Conservation (phyloP, 768 basidiomycete genomes). For the Pilatotrama ljubarskyi region DNA sequence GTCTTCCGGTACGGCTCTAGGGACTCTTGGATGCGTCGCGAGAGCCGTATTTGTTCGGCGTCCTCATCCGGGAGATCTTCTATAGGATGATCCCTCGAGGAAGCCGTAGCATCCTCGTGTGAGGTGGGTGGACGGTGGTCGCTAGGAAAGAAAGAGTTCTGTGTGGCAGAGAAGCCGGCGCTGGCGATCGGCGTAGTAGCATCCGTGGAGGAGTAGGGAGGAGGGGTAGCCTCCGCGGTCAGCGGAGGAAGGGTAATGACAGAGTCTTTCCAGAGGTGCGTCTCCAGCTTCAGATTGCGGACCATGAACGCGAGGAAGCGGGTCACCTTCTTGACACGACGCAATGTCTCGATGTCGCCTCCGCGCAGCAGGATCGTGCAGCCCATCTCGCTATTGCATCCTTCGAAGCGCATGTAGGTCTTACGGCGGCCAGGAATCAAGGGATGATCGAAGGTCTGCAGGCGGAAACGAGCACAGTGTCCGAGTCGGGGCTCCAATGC, state of each 20-base stretch:
- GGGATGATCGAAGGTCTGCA: constrained; percentile 93
- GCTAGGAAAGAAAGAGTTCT: constrained; percentile 6
- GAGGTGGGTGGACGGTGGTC: constrained; percentile 32
- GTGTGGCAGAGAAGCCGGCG: constrained; percentile 5
- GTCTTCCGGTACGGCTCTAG: constrained; percentile 83
- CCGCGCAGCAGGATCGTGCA: constrained; percentile 94
- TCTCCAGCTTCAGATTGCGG: constrained; percentile 91
- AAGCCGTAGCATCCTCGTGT: constrained; percentile 28
- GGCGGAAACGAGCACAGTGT: constrained; percentile 79
- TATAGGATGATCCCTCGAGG: constrained; percentile 15
- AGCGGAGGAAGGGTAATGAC: constrained; percentile 74
- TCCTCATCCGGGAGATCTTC: constrained; percentile 65
- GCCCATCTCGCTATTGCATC: constrained; percentile 89
- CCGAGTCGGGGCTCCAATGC: constrained; percentile 88
- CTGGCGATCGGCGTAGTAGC: constrained; percentile 15
- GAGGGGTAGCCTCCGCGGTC: constrained; percentile 64
- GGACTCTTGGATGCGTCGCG: constrained; percentile 76
- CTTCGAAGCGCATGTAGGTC: constrained; percentile 98
- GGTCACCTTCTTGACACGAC: constrained; percentile 88
- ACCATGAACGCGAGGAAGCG: constrained; percentile 91
- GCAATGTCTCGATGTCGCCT: constrained; percentile 75
- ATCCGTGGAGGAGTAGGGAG: constrained; percentile 26
- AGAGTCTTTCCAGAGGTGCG: constrained; percentile 89
- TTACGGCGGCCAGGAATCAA: constrained; percentile 94
- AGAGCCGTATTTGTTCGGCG: constrained; percentile 65